Evolutionary conservation across 2,329 filamentous ascomycete species (phyloP), one percentile per base, ranked within the genome.

Genomic region (Scopulariopsis brevicaulis): DNA sequence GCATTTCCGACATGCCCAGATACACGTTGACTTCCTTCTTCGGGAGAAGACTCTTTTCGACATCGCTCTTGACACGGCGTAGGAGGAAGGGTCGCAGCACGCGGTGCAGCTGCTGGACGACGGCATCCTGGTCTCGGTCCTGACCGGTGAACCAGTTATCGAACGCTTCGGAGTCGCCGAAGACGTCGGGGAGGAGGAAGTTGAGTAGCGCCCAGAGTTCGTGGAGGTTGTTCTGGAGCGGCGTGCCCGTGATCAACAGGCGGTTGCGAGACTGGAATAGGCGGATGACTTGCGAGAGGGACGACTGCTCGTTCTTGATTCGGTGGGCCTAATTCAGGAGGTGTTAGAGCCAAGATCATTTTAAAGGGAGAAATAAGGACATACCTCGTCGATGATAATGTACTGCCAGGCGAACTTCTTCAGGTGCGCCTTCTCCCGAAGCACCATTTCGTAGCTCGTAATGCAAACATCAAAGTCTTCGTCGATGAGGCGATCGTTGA

Each of bases 391-490:
- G 63, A 99, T 96, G 64, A 99, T 96, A 71, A 99, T 99, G 73
- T 99, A 99, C 71, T 99, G 93, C 94, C 94, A 99, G 0, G 94
- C 92, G 70, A 99, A 96, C 71, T 97, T 97, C 75, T 94, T 96
- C 64, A 99, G 73, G 64, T 96, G 90, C 1, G 89, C 79, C 75
- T 99, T 97, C 69, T 99, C 94, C 59, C 94, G 85, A 14, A 99
- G 79, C 60, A 99, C 91, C 93, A 99, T 97, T 71, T 99, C 94
- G 74, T 99, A 99, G 70, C 92, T 96, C 15, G 94, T 99, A 69
- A 99, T 89, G 74, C 93, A 96, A 20, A 97, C 93, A 66, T 99
- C 94, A 65, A 99, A 99, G 63, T 96, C 90, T 70, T 96, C 91
- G 60, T 95, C 89, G 20, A 95, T 80, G n/a, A 99, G 79, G 4